These are phyloP conservation scores for Peribolospora baueri DNA, from an alignment of 768 basidiomycete species.

Conservation along the genomic window DNA sequence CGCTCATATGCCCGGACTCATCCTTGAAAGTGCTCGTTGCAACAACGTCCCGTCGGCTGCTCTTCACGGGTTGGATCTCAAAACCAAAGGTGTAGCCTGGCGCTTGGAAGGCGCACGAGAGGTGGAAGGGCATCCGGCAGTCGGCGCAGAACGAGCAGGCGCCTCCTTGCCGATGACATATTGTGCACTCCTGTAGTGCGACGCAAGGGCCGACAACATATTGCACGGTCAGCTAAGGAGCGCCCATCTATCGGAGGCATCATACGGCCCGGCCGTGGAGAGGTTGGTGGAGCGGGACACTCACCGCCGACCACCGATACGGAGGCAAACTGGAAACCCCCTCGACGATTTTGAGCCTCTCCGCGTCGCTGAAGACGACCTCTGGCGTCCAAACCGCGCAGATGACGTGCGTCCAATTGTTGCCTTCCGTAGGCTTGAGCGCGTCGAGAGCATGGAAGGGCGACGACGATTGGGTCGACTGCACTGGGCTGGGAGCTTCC, in stretches of 20 bases:
- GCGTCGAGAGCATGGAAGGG: slow-evolving; percentile 31
- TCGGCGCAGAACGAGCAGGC: slow-evolving; percentile 64
- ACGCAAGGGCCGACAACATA: too few species aligned
- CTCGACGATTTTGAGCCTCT: slow-evolving; percentile 52
- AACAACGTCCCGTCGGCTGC: slow-evolving; percentile 3
- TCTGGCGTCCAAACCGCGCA: not conserved
- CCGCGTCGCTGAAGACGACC: slow-evolving; percentile 44
- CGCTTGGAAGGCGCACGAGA: slow-evolving; percentile 68
- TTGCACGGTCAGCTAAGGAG: too few species aligned
- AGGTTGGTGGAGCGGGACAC: slow-evolving; percentile 15
- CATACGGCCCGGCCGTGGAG: slow-evolving; percentile 6
- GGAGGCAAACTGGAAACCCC: slow-evolving; percentile 50
- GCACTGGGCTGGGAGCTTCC: slow-evolving; percentile 6
- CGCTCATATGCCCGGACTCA: slow-evolving; percentile 46
- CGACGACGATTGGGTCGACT: too few species aligned
- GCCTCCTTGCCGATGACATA: slow-evolving; percentile 42
- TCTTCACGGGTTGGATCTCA: slow-evolving; percentile 51
- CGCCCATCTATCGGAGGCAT: not conserved
- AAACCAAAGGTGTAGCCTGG: slow-evolving; percentile 63
- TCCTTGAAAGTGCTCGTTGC: slow-evolving; percentile 7
- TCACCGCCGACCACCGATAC: slow-evolving; percentile 45
- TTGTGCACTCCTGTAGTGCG: too few species aligned
- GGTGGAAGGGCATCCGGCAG: slow-evolving; percentile 57
- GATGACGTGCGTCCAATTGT: slow-evolving; percentile 35
- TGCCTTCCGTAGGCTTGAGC: slow-evolving; percentile 78